A percentile compares a stretch with the other conserved stretches of the same genome.
Conservation (phyloP, 768 basidiomycete species). For the Serendipita sp. region DNA sequence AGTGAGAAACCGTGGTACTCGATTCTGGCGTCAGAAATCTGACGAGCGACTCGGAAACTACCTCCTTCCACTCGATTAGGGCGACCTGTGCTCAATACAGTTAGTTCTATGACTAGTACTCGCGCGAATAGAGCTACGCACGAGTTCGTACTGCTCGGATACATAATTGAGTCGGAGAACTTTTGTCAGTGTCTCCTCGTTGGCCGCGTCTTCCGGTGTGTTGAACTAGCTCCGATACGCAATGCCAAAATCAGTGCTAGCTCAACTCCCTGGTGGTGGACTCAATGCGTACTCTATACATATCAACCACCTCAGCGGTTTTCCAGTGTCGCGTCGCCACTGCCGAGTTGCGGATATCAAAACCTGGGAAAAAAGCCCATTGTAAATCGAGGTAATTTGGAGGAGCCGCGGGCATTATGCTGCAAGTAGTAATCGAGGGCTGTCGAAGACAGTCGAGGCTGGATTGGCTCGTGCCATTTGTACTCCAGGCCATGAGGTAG, state of each 20-base stretch:
- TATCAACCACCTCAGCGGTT: background rate
- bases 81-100: background rate
- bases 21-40: background rate
- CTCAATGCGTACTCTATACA: background rate
- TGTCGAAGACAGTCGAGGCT: background rate
- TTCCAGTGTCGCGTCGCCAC: constrained; percentile 2
- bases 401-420: background rate
- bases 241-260: background rate
- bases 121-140: background rate
- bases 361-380: background rate
- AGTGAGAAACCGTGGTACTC: background rate
- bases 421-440: background rate
- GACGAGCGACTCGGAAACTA: background rate
- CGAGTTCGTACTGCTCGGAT: background rate
- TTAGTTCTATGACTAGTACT: background rate
- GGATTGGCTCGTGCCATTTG: background rate
- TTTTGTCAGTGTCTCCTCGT: background rate
- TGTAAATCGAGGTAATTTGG: background rate
- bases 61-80: background rate
- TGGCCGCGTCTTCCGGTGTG: constrained; percentile 2
- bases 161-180: constrained; percentile 6
- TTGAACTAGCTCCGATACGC: background rate
- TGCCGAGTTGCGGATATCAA: constrained; percentile 5
- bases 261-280: background rate
- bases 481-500: constrained; percentile 1